A percentile compares a stretch with the other conserved stretches of the same genome.
Evolutionary conservation across 345 rosid species (phyloP).

Genomic region (Dipteronia sinensis): DNA sequence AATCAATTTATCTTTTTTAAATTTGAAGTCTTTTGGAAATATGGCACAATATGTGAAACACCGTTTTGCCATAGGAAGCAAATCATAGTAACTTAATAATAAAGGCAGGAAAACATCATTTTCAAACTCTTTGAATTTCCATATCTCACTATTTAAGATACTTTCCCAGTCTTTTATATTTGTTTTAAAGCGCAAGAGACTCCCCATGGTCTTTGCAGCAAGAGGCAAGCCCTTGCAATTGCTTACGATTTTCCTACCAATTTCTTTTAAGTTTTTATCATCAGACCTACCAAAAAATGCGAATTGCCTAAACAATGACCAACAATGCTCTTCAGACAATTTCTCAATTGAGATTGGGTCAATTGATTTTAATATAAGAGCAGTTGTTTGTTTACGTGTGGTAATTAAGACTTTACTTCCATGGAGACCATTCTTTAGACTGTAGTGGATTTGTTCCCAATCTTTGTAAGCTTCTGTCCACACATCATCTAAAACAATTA

Average conservation of each 20-base stretch:
- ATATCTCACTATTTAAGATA: neutral
- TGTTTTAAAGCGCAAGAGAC: neutral
- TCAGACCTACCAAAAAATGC: neutral
- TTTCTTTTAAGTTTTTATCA: neutral
- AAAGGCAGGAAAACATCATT: neutral
- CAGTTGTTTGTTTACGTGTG: neutral
- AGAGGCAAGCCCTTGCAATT: neutral
- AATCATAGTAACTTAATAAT: neutral
- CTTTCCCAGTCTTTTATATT: neutral
- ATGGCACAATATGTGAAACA: conserved; percentile 20
- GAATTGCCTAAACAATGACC: neutral
- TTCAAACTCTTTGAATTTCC: neutral
- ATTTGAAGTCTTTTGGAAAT: conserved; percentile 15
- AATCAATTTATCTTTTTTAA: neutral
- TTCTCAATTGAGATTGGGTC: neutral
- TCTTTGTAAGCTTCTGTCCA: neutral
- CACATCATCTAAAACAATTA: neutral
- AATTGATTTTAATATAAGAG: neutral
- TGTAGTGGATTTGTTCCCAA: neutral
- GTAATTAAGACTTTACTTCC: neutral
- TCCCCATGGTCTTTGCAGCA: neutral
- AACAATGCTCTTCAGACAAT: neutral
- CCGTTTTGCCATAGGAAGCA: neutral
- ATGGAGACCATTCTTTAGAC: neutral
- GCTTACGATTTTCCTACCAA: neutral